Percentiles rank a stretch among this genome's conserved stretches.
Evolutionary conservation across 2,329 filamentous ascomycete species (phyloP).

Genomic region (Onygenales sp.): DNA sequence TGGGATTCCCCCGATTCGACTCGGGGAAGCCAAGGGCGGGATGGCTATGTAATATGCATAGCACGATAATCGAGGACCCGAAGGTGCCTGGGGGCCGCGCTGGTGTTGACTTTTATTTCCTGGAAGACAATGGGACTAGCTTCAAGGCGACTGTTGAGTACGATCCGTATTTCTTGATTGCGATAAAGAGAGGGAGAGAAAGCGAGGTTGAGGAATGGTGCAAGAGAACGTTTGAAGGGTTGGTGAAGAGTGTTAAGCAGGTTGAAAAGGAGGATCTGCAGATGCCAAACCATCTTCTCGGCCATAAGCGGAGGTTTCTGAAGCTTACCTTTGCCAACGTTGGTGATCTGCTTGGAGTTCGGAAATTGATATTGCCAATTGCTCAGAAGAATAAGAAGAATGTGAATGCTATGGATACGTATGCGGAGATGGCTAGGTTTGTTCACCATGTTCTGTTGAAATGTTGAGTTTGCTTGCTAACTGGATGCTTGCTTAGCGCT

Average conservation of each 20-base stretch:
- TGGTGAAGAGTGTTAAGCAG: slow-evolving; percentile 66
- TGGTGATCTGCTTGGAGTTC: slow-evolving; percentile 70
- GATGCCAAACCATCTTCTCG: slow-evolving; percentile 92
- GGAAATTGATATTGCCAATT: slow-evolving; percentile 75
- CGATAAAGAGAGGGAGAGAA: slow-evolving; percentile 79
- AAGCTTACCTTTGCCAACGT: slow-evolving; percentile 84
- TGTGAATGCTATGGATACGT: slow-evolving; percentile 94
- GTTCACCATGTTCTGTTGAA: background rate
- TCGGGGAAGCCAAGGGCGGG: slow-evolving; percentile 75
- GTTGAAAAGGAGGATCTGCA: slow-evolving; percentile 87
- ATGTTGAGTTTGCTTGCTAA: slow-evolving; percentile 12
- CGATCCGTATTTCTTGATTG: slow-evolving; percentile 91
- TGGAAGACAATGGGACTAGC: slow-evolving; percentile 75
- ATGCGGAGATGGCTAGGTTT: slow-evolving; percentile 86
- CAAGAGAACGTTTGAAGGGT: slow-evolving; percentile 65
- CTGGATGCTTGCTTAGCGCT: slow-evolving; percentile 40
- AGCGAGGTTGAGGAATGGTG: slow-evolving; percentile 95
- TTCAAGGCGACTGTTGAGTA: slow-evolving; percentile 97
- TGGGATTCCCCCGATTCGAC: slow-evolving; percentile 91
- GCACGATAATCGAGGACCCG: slow-evolving; percentile 76
- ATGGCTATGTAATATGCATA: slow-evolving; percentile 93
- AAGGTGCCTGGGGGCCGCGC: slow-evolving; percentile 75
- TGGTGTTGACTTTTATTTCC: slow-evolving; percentile 94
- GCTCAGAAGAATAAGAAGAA: slow-evolving; percentile 96
- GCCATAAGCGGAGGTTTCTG: slow-evolving; percentile 80